Base-by-base conservation (phyloP, 305 asterid genomes). In the Euphrasia arctica region DNA sequence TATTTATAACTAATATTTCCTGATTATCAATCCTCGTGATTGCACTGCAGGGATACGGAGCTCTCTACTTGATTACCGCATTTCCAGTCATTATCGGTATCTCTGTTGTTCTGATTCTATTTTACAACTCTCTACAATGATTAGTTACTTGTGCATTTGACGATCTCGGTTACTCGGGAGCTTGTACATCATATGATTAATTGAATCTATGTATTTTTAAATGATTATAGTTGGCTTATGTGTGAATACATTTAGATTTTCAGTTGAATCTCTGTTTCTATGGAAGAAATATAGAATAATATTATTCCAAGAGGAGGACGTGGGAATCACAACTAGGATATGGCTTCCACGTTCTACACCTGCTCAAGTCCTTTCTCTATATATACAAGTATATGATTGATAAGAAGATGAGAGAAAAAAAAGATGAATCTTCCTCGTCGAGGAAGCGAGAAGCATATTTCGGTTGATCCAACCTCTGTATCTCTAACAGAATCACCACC, bases 21-120 rank as follows among this genome's bases (percentile, higher is more conserved):
- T 51, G 57, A 56, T 56, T 56, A n/a, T 11, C 13, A 2, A 14
- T 18, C 39, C 61, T 56, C 11, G 39, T 52, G 31, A 50, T 13
- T 66, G 65, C 11, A 39, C 63, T 60, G 88, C 91, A 88, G 98
- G 97, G 98, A 71, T 93, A 79, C 57, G 97, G 97, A 78, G 98
- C 98, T 67, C 88, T 93, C 52, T 90, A 93, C 85, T 75, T 93
- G 91, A 81, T 92, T 54, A 81, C 98, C 4, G 98, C 92, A 51
- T 84, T 93, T 76, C 97, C 98, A 34, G 77, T 90, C 65, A 90
- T 90, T 66, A 90, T 90, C 62, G 98, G 97, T 43, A 78, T 90
- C 77, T 93, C 96, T 34, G 95, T 90, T 22, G 98, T 90, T 70
- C 78, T 93, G 70, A 86, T 93, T 70, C 81, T 90, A 12, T 93